These are phyloP conservation scores for Psilocybe sp. DNA, from an alignment of 768 basidiomycete species.

Conservation along the genomic window DNA sequence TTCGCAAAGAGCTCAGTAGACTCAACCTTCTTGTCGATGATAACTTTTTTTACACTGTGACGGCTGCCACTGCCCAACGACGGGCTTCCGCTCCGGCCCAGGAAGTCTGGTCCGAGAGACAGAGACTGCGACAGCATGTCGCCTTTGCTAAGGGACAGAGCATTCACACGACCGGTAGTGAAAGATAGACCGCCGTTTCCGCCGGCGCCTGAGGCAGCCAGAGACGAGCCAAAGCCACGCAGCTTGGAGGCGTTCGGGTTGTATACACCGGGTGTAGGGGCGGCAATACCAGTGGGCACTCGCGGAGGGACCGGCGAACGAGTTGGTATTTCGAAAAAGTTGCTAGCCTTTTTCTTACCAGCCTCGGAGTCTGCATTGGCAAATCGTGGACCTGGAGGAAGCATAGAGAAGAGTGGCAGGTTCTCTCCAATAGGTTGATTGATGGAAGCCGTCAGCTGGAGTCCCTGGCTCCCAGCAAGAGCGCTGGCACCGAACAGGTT, in stretches of 20 bases:
- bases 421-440: slow-evolving; percentile 78
- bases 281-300: slow-evolving; percentile 61
- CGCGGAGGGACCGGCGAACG: slow-evolving; percentile 63
- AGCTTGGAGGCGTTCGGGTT: slow-evolving; percentile 46
- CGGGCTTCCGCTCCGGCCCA: slow-evolving; percentile 58
- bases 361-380: slow-evolving; percentile 54
- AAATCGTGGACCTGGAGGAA: slow-evolving; percentile 68
- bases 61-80: slow-evolving; percentile 66
- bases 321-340: slow-evolving; percentile 75
- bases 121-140: slow-evolving; percentile 41
- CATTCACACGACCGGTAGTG: slow-evolving; percentile 51
- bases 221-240: slow-evolving; percentile 60
- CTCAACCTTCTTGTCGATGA: slow-evolving; percentile 82
- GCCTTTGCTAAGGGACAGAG: slow-evolving; percentile 49
- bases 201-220: slow-evolving; percentile 30
- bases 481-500: slow-evolving; percentile 25
- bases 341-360: slow-evolving; percentile 73
- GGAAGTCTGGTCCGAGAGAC: slow-evolving; percentile 53
- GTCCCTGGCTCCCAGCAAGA: slow-evolving; percentile 49
- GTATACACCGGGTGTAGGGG: slow-evolving; percentile 31
- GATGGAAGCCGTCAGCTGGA: slow-evolving; percentile 75
- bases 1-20: slow-evolving; percentile 65
- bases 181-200: slow-evolving; percentile 45
- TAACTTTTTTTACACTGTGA: slow-evolving; percentile 90
- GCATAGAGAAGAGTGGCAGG: slow-evolving; percentile 71